Conservation (phyloP, 2,329 filamentous ascomycete genomes). For the Fusarium pseudocircinatum region DNA sequence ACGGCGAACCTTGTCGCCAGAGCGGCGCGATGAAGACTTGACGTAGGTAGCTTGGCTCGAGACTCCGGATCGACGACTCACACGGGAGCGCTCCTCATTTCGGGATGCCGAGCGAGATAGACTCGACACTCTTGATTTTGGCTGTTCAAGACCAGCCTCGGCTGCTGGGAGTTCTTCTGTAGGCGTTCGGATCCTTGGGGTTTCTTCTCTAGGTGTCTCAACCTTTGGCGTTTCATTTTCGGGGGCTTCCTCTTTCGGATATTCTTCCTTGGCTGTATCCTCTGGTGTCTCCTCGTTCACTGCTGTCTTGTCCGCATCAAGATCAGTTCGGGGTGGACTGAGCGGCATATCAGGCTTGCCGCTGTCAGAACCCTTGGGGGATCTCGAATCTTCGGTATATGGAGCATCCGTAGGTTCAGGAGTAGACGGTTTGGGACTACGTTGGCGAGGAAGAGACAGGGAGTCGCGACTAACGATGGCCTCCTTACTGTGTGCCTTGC, state of each 20-base stretch:
- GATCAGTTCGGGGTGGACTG: conserved; percentile 71
- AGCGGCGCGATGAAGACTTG: conserved; percentile 48
- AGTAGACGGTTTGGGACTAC: conserved; percentile 66
- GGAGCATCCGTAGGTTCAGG: conserved; percentile 71
- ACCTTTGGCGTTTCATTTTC: conserved; percentile 44
- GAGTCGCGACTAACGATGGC: conserved; percentile 73
- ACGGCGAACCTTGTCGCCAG: conserved; percentile 49
- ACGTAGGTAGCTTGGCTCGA: conserved; percentile 69
- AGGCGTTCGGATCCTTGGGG: conserved; percentile 23
- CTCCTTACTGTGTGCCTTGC: conserved; percentile 93
- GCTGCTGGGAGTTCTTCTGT: conserved; percentile 23
- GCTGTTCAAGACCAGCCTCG: conserved; percentile 48
- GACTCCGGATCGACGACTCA: conserved; percentile 63
- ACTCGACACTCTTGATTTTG: conserved; percentile 57
- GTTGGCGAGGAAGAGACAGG: conserved; percentile 47
- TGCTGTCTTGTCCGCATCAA: conserved; percentile 57
- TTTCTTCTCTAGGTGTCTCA: conserved; percentile 16
- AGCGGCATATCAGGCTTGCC: conserved; percentile 63
- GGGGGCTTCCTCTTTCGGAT: conserved; percentile 12
- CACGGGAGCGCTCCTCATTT: conserved; percentile 60
- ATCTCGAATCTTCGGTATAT: conserved; percentile 15
- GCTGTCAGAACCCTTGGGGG: conserved; percentile 36
- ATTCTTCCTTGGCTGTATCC: conserved; percentile 44
- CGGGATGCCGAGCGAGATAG: conserved; percentile 57
- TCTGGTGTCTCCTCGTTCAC: conserved; percentile 47